Base-by-base conservation (phyloP, 345 rosid genomes). In the Jatropha curcas region DNA sequence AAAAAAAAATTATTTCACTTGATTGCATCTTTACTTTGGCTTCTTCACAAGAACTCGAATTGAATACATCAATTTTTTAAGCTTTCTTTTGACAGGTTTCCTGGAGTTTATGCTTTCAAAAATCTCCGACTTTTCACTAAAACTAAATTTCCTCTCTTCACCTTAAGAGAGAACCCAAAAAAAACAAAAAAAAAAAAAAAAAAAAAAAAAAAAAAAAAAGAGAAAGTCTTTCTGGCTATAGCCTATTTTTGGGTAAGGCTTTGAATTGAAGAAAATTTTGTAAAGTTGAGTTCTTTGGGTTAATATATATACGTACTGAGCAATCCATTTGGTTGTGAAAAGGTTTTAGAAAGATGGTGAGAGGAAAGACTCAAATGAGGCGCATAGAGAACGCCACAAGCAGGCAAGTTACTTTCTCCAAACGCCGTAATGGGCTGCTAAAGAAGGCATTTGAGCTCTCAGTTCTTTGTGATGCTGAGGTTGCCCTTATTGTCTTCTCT, bases 351-450 rank as follows among this genome's bases (percentile, higher is more conserved):
- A 56, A 76, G 39, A 84, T 84, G 87, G 87, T 81, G 76, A 79
- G 87, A 39, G 87, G 87, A 55, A 84, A 84, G 83, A 84, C 85
- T 20, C 80, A 84, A 65, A 77, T 84, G 87, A 68, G 76, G 77
- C 81, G 85, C 52, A 84, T 84, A 76, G 87, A 84, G 76, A 84
- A 84, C 65, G 77, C 84, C 0, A 76, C 87, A 19, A 84, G 84
- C 82, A 78, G 87, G 79, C 84, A 84, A 73, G 87, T 84, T 1
- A 84, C 87, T 55, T 84, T 84, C 79, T 84, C 84, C 30, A 79
- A 79, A 52, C 62, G 82, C 50, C 31, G 82, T 59, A 74, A 74
- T 66, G 82, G 82, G 63, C 60, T 79, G 31, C 73, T 79, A 7
- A 79, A 79, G 72, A 79, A 79, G 60, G 82, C 82, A 7, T 74